Base-by-base conservation (phyloP, 768 basidiomycete genomes). In the Psilocybe tampanensis region DNA sequence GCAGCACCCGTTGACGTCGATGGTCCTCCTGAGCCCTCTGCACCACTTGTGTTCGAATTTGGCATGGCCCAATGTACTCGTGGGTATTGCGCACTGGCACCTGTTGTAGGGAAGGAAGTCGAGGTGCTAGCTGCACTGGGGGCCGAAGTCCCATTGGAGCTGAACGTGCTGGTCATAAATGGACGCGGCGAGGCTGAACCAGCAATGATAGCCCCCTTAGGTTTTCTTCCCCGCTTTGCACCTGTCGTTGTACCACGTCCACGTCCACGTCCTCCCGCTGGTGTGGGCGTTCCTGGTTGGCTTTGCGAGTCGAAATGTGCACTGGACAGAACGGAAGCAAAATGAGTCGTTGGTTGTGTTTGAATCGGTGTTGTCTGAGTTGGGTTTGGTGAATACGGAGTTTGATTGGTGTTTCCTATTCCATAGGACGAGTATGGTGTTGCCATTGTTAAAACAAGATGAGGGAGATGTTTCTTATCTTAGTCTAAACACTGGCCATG, bases 151-250 rank as follows among this genome's bases (percentile, higher is more conserved):
- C 47, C 23, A 44, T 56, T 43, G 12, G 57, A 23, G 34, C 43
- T 50, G 26, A 61, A 62, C 5, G 58, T 61, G 58, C 44, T 64
- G 8, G 65, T 52, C 17, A 60, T 44, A 44, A 64, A 63, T 33
- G 62, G 56, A 39, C 63, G 55, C 13, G 78, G 72, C 34, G 72
- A 70, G 3, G 62, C 64, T 9, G 73, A 61, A 2, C 68, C 70
- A 26, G 66, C 47, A 12, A 65, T 65, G 19, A 68, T 59, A 12
- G 70, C 72, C 36, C 73, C 76, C 36, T 76, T 76, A 6, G 81
- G 80, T 66, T 83, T 83, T 43, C 76, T 70, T 54, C 80, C 77
- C 39, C 79, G 74, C 69, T 80, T 78, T 52, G 76, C 77, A 55
- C 77, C 76, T 18, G 65, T 68, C 26, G 56, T 54, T 45, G 69